These are phyloP conservation scores for Dimocarpus longan DNA, from an alignment of 345 rosid genomes.

Conservation along the genomic window DNA sequence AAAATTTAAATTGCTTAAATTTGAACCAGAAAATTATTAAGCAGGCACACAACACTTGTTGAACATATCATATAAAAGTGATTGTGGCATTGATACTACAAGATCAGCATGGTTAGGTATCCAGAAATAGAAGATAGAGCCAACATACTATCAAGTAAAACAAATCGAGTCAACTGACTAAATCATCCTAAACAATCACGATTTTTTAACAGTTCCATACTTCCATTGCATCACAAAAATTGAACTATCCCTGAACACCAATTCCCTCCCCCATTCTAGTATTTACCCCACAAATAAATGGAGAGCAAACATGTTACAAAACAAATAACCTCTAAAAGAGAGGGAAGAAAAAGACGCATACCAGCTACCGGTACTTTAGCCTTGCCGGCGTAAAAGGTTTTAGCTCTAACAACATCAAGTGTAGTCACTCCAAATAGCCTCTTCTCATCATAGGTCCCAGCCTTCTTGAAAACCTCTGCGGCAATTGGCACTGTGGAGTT, in stretches of 20 bases:
- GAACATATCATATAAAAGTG: background rate
- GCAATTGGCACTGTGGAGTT: constrained; percentile 85
- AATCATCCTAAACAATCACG: background rate
- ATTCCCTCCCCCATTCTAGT: background rate
- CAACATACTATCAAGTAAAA: background rate
- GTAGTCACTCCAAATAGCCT: constrained; percentile 73
- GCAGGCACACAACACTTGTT: background rate
- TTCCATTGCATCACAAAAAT: background rate
- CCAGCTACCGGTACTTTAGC: constrained; percentile 60
- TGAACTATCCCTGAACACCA: background rate
- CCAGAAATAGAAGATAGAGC: background rate
- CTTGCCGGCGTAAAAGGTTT: constrained; percentile 75
- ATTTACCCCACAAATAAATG: background rate
- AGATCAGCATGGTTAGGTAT: background rate
- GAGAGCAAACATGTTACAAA: background rate
- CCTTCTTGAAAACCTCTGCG: constrained; percentile 74
- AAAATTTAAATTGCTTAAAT: background rate
- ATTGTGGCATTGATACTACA: background rate
- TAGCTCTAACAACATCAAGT: constrained; percentile 78
- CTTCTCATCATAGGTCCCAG: constrained; percentile 70
- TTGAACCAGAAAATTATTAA: background rate
- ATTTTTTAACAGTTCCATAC: background rate
- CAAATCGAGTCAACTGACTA: background rate
- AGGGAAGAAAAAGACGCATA: constrained; percentile 19
- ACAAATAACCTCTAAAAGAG: background rate